Evolutionary conservation across 2,329 filamentous ascomycete genomes (phyloP).

Genomic region (Clonostachys rhizophaga): DNA sequence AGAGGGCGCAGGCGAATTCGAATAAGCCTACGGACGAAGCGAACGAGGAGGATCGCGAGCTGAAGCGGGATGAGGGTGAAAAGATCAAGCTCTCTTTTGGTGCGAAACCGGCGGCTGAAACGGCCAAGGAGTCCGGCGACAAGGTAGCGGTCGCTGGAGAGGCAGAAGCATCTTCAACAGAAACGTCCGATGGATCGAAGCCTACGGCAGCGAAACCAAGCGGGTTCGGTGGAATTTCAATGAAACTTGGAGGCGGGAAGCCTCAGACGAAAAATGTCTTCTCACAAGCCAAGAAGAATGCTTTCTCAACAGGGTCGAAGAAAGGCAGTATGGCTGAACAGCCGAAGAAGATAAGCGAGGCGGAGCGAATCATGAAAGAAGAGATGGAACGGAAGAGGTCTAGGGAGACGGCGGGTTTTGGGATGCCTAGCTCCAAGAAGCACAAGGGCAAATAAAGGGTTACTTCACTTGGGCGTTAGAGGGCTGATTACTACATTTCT

Average conservation of each 20-base stretch:
- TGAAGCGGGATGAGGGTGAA: constrained; percentile 65
- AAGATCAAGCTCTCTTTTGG: constrained; percentile 72
- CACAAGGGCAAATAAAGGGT: constrained; percentile 17
- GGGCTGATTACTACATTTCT: too few relatives aligned
- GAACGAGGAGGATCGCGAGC: constrained; percentile 33
- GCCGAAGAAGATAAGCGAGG: constrained; percentile 82
- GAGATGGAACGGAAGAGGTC: constrained; percentile 69
- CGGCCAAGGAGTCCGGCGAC: not conserved
- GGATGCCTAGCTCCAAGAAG: constrained; percentile 46
- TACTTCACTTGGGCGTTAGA: too few relatives aligned
- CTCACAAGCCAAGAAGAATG: constrained; percentile 62
- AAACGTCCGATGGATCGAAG: constrained; percentile 4
- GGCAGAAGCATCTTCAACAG: constrained; percentile 3
- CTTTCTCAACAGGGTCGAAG: constrained; percentile 54
- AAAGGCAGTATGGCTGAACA: constrained; percentile 53
- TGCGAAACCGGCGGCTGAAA: constrained; percentile 20
- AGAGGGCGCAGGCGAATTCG: constrained; percentile 57
- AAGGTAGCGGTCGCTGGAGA: constrained; percentile 3
- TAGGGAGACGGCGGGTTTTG: constrained; percentile 39
- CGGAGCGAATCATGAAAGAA: constrained; percentile 84
- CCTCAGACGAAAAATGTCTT: constrained; percentile 77
- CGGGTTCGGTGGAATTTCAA: constrained; percentile 41
- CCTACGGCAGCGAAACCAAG: constrained; percentile 19
- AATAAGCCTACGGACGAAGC: constrained; percentile 28
- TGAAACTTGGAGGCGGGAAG: constrained; percentile 58